Evolutionary conservation across 2,329 filamentous ascomycete genomes (phyloP).

Genomic region (Diaporthe ampelina): DNA sequence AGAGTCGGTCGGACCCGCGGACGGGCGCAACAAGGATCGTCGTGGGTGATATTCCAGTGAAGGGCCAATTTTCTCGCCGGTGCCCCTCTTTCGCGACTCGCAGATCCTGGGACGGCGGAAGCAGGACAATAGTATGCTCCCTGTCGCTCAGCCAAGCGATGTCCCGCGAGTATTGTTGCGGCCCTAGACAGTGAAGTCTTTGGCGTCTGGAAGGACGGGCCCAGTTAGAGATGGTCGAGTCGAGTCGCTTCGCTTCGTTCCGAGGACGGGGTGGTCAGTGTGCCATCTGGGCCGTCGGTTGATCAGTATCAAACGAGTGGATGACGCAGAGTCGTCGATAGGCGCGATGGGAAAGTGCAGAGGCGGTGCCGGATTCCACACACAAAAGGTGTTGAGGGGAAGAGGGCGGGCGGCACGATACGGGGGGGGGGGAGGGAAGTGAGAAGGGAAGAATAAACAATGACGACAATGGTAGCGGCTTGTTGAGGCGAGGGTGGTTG

Average conservation of each 20-base stretch:
- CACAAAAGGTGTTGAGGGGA: background rate
- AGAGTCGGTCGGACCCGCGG: background rate
- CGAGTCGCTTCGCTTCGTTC: conserved; percentile 25
- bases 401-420: too few relatives aligned
- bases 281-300: conserved; percentile 21
- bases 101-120: conserved; percentile 4
- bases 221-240: background rate
- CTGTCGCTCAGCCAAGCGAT: conserved; percentile 21
- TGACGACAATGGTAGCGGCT: conserved; percentile 34
- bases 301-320: conserved; percentile 37
- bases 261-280: conserved; percentile 5
- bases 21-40: background rate
- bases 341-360: background rate
- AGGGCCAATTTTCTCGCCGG: conserved; percentile 7
- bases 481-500: conserved; percentile 15
- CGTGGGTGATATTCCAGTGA: background rate
- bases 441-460: conserved; percentile 25
- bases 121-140: conserved; percentile 2
- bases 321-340: conserved; percentile 33
- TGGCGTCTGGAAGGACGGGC: background rate
- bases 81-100: conserved; percentile 23
- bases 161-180: background rate
- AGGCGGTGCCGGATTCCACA: background rate
- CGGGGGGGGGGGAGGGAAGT: background rate
- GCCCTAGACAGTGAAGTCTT: background rate